Evolutionary conservation across 371 early-diverging fungal genomes (phyloP).

Genomic region (Mucor sp.): DNA sequence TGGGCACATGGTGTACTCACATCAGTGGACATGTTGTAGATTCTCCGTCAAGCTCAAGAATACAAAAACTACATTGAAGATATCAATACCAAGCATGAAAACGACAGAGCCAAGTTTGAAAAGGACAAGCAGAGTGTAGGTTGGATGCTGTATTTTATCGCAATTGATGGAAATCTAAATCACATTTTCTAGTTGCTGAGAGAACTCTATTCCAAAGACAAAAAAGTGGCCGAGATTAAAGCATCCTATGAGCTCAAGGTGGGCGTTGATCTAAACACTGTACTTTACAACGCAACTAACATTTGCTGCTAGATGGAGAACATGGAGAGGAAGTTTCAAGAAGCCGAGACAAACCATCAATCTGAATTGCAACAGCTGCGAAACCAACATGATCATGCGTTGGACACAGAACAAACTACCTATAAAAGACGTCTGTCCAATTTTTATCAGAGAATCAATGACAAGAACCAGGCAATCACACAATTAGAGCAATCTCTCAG

Average conservation of each 20-base stretch:
- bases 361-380: slow-evolving; percentile 16
- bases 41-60: slow-evolving; percentile 28
- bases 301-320: background rate
- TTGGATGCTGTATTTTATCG: background rate
- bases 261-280: background rate
- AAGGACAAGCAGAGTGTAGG: slow-evolving; percentile 34
- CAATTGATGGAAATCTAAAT: background rate
- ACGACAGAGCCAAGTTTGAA: slow-evolving; percentile 29
- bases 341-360: slow-evolving; percentile 14
- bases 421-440: slow-evolving; percentile 24
- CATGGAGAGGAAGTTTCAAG: slow-evolving; percentile 14
- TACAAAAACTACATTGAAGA: slow-evolving; percentile 17
- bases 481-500: slow-evolving; percentile 4
- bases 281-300: background rate
- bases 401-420: slow-evolving; percentile 26
- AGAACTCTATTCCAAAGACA: slow-evolving; percentile 35
- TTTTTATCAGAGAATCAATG: slow-evolving; percentile 23
- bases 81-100: slow-evolving; percentile 14
- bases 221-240: slow-evolving; percentile 6
- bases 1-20: background rate
- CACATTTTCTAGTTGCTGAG: slow-evolving; percentile 24
- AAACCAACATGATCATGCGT: slow-evolving; percentile 12
- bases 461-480: slow-evolving; percentile 12
- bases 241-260: background rate
- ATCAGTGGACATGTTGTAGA: slow-evolving; percentile 5